phyloP scores from a whole-genome alignment of 2,329 filamentous ascomycete species.

The Verticillium dahliae region DNA sequence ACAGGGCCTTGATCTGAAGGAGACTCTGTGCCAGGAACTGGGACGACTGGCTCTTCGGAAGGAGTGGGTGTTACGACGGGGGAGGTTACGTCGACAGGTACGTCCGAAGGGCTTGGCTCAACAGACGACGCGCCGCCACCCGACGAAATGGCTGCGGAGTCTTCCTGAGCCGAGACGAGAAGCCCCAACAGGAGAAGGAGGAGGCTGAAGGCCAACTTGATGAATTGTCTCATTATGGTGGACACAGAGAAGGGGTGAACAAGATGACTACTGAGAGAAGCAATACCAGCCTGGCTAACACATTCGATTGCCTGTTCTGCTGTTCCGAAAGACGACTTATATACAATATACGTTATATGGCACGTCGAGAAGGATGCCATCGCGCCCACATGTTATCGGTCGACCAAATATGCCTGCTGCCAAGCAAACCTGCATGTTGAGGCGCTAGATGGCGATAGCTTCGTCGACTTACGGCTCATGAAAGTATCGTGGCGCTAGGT shows the following conservation, averaged over 20 bases:
- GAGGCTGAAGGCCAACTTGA: not conserved
- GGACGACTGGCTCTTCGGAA: not conserved
- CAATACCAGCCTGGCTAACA: too few species aligned
- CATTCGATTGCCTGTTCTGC: too few species aligned
- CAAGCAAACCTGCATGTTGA: too few species aligned
- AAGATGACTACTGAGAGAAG: not conserved
- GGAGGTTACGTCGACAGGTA: not conserved
- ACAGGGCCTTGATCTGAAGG: not conserved
- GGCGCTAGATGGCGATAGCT: not conserved
- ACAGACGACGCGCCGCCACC: not conserved
- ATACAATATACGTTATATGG: too few species aligned
- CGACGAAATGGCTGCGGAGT: not conserved
- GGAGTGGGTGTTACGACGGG: not conserved
- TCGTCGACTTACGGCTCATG: not conserved
- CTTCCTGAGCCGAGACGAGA: not conserved
- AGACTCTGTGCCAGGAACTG: not conserved
- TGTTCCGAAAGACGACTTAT: too few species aligned
- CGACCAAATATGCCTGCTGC: too few species aligned
- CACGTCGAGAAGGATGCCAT: too few species aligned
- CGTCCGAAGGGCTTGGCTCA: not conserved
- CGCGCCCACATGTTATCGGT: too few species aligned
- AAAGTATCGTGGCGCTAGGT: not conserved
- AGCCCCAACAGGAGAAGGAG: not conserved
- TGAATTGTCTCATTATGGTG: not conserved
- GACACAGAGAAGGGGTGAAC: not conserved